Conservation (phyloP, 2,329 filamentous ascomycete genomes). For the Diaporthe helianthi region DNA sequence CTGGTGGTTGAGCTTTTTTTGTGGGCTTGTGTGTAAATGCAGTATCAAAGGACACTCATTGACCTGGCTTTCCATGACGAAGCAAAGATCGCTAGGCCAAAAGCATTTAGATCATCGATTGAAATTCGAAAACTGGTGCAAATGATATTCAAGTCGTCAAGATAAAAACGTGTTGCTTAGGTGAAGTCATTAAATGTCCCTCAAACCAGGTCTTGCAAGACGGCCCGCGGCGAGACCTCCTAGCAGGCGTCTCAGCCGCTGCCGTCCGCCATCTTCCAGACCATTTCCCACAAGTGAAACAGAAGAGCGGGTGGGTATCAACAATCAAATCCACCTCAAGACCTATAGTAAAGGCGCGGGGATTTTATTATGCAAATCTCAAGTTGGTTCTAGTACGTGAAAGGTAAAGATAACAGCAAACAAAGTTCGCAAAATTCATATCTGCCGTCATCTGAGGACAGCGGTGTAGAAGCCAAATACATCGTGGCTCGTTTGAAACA, state of each 20-base stretch:
- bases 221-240: slow-evolving; percentile 11
- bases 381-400: slow-evolving; percentile 5
- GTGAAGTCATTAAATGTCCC: slow-evolving; percentile 18
- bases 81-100: not conserved
- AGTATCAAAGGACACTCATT: not conserved
- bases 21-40: not conserved
- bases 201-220: slow-evolving; percentile 26
- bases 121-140: not conserved
- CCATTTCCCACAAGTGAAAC: slow-evolving; percentile 27
- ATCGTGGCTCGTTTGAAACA: slow-evolving; percentile 16
- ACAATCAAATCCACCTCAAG: slow-evolving; percentile 13
- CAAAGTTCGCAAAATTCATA: not conserved
- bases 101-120: not conserved
- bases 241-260: slow-evolving; percentile 11
- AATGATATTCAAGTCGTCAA: slow-evolving; percentile 23
- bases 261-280: not conserved
- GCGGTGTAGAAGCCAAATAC: slow-evolving; percentile 12
- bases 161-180: slow-evolving; percentile 8
- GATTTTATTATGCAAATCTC: slow-evolving; percentile 8
- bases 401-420: slow-evolving; percentile 1
- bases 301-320: slow-evolving; percentile 26
- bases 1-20: not conserved
- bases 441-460: not conserved
- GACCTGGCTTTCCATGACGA: not conserved
- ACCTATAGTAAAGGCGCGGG: slow-evolving; percentile 5